phyloP scores from a whole-genome alignment of 192 early-diverging fungal genomes.

The Tieghemiomyces parasiticus region DNA sequence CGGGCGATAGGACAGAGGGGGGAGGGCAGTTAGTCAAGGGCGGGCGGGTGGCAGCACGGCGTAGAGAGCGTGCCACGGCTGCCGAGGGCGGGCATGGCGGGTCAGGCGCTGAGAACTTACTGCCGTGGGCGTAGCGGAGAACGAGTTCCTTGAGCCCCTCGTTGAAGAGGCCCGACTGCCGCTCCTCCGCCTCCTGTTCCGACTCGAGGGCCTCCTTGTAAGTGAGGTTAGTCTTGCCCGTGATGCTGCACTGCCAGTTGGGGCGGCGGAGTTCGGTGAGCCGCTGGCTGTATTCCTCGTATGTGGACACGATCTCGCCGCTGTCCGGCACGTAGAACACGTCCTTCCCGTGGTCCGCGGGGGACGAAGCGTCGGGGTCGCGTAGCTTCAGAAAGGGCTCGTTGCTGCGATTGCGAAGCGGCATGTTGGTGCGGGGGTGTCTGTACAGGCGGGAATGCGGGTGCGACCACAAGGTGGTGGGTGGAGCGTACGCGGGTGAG shows the following conservation, averaged over 20 bases:
- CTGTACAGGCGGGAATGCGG: neutral
- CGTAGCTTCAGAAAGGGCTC: conserved; percentile 2
- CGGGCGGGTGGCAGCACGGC: too few relatives aligned
- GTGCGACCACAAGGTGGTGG: too few relatives aligned
- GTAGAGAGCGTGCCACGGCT: too few relatives aligned
- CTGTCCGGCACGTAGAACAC: neutral
- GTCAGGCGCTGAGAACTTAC: too few relatives aligned
- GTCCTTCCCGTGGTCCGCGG: conserved; percentile 1
- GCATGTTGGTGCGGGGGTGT: neutral
- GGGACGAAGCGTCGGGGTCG: neutral
- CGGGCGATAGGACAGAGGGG: too few relatives aligned
- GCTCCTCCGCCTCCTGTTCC: conserved; percentile 40
- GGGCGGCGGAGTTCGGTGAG: conserved; percentile 42
- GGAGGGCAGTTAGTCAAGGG: too few relatives aligned
- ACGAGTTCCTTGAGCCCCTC: neutral
- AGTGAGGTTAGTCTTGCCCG: conserved; percentile 52
- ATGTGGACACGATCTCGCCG: neutral
- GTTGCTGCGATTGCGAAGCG: neutral
- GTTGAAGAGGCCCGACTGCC: conserved; percentile 37
- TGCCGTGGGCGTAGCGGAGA: neutral
- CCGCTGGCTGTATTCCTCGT: conserved; percentile 34
- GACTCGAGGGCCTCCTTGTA: conserved; percentile 54
- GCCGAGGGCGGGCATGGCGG: too few relatives aligned
- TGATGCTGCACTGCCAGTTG: conserved; percentile 59
- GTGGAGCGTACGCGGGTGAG: too few relatives aligned